These are phyloP conservation scores for Drechslerella stenobrocha DNA, from an alignment of 2,329 filamentous ascomycete species.

Conservation along the genomic window DNA sequence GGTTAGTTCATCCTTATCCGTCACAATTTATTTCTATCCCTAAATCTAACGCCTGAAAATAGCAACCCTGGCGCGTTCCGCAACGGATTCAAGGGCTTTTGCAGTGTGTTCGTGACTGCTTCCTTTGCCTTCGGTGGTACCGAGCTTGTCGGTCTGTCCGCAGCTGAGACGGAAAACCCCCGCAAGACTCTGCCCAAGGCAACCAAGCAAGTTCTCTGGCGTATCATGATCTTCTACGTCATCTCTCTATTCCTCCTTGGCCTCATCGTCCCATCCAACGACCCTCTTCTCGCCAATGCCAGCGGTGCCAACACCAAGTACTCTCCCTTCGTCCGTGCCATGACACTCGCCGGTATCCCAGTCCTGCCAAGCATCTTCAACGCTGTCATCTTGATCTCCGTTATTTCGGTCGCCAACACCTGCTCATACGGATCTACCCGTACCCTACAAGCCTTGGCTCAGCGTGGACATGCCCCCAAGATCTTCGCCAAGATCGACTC, in stretches of 20 bases:
- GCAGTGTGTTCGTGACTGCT: conserved; percentile 66
- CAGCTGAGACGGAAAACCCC: conserved; percentile 64
- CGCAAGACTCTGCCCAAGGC: conserved; percentile 59
- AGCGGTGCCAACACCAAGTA: conserved; percentile 53
- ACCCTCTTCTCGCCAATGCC: conserved; percentile 52
- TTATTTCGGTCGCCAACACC: conserved; percentile 62
- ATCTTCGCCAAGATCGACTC: conserved; percentile 59
- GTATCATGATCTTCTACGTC: conserved; percentile 59
- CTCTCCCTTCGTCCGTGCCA: conserved; percentile 61
- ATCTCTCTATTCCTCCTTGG: conserved; percentile 58
- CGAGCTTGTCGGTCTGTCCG: conserved; percentile 65
- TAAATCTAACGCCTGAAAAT: not conserved
- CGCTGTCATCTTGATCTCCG: conserved; percentile 60
- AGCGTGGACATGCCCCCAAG: conserved; percentile 58
- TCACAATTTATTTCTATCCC: not conserved
- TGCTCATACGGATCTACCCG: conserved; percentile 63
- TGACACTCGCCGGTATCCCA: conserved; percentile 60
- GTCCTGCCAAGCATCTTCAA: conserved; percentile 62
- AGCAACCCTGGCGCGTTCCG: conserved; percentile 62
- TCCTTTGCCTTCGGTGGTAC: conserved; percentile 67
- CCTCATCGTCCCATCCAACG: conserved; percentile 56
- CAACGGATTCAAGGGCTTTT: conserved; percentile 68
- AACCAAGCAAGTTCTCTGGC: conserved; percentile 59
- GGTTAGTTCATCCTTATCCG: not conserved
- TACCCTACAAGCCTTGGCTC: conserved; percentile 62